A percentile compares a stretch with the other conserved stretches of the same genome.
Evolutionary conservation across 1,139 yeast species (phyloP).

Genomic region (Candida gigantensis): DNA sequence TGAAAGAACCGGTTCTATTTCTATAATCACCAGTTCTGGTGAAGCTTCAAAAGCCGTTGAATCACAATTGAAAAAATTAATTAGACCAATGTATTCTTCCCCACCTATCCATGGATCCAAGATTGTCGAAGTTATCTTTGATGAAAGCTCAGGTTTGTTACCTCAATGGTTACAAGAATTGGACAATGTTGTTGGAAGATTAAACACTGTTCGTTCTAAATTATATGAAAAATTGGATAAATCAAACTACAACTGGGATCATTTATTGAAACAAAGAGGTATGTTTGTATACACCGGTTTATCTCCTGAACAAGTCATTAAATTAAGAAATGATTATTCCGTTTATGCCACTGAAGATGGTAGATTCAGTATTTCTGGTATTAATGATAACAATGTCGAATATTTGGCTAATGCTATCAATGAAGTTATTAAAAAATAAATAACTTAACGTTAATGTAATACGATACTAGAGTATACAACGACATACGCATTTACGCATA

Average conservation of each 20-base stretch:
- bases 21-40: slow-evolving; percentile 54
- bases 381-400: slow-evolving; percentile 76
- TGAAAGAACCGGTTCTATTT: slow-evolving; percentile 92
- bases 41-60: slow-evolving; percentile 53
- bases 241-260: slow-evolving; percentile 75
- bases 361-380: slow-evolving; percentile 88
- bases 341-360: slow-evolving; percentile 89
- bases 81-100: slow-evolving; percentile 86
- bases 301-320: slow-evolving; percentile 63
- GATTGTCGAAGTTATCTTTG: slow-evolving; percentile 75
- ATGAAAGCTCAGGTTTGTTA: slow-evolving; percentile 51
- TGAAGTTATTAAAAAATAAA: slow-evolving; percentile 42
- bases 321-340: slow-evolving; percentile 68
- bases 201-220: slow-evolving; percentile 70
- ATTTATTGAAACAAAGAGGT: slow-evolving; percentile 86
- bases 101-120: slow-evolving; percentile 96
- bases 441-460: too few relatives aligned
- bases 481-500: too few relatives aligned
- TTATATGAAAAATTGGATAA: slow-evolving; percentile 59
- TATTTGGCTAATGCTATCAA: slow-evolving; percentile 78
- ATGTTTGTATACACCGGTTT: slow-evolving; percentile 96
- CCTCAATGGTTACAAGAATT: slow-evolving; percentile 80
- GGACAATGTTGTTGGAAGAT: slow-evolving; percentile 72
- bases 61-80: slow-evolving; percentile 77
- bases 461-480: too few relatives aligned